These are phyloP conservation scores for Hymenoscyphus occultus DNA, from an alignment of 2,329 filamentous ascomycete species.

Conservation along the genomic window DNA sequence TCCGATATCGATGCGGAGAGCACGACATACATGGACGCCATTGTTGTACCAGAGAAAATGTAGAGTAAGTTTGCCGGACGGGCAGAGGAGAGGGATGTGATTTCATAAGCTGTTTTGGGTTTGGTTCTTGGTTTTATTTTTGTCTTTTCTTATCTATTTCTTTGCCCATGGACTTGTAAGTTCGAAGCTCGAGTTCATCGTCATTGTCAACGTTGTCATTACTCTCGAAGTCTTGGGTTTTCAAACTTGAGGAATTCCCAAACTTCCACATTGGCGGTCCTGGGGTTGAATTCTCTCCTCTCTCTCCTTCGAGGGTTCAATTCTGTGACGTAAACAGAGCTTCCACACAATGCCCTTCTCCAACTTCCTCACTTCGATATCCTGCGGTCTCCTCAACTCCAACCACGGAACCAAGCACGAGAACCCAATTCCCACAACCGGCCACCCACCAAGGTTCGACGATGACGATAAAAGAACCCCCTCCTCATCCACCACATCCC, in stretches of 20 bases:
- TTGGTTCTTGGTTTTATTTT: background rate
- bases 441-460: background rate
- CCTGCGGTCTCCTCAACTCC: background rate
- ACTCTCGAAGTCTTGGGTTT: background rate
- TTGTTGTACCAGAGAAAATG: background rate
- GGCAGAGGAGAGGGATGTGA: background rate
- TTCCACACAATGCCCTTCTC: background rate
- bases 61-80: background rate
- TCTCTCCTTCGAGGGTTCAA: background rate
- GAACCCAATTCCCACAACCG: background rate
- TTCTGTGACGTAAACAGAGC: too few species aligned
- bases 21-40: background rate
- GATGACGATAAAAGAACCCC: background rate
- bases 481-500: background rate
- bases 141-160: background rate
- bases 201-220: background rate
- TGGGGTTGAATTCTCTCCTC: background rate
- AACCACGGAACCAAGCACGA: background rate
- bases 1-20: constrained; percentile 3
- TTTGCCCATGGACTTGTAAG: background rate
- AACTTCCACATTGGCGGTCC: background rate
- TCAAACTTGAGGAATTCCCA: background rate
- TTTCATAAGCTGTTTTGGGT: background rate
- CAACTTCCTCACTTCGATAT: background rate
- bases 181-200: background rate